Base-by-base conservation (phyloP, 2,329 filamentous ascomycete species). In the Plectosphaerella plurivora region DNA sequence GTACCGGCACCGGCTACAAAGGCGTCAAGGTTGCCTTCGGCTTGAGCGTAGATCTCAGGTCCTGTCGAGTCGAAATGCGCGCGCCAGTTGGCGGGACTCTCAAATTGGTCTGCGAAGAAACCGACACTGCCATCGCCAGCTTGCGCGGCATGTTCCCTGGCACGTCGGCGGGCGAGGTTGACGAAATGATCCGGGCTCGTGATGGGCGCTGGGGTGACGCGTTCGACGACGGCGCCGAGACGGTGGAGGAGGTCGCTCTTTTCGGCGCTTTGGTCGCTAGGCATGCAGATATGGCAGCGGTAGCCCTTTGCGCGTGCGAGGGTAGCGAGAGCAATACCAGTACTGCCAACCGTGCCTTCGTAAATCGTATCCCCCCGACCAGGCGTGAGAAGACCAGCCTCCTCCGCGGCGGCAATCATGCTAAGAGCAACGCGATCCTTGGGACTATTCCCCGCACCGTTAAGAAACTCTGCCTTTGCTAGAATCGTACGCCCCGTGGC, bases 101-200 rank as follows among this genome's bases (percentile, higher is more conserved):
- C 94, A 65, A 99, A 99, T 66, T 99, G 94, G 68, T 99, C 89
- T 1, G 93, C 91, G 66, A 97, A 99, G 71, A 96, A 92, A 20
- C 94, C 94, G 49, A 82, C 78, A 58, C 91, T 93, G 36, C 75
- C 78, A 60, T 83, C 82, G 12, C 68, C 63, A 1, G 73, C 65
- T 9, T 76, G 73, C 0, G 68, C 72, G 1, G 87, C 89, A 66
- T 97, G 92, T 60, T 91, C 85, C 49, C 70, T 69, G 0, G 94
- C 93, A 49, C 91, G 83, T 20, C 81, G 78, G 24, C 90, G 82
- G 8, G 94, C 94, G 5, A 91, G 81, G 73, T 99, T 97, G 65
- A 99, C 94, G 66, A 95, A 99, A 71, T 99, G 95, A 51, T 86
- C 83, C 15, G 88, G 88, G 61, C 92, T 91, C n/a, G 95, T 88